phyloP scores from a whole-genome alignment of 805 yeast species.

The Kluyveromyces nonfermentans region DNA sequence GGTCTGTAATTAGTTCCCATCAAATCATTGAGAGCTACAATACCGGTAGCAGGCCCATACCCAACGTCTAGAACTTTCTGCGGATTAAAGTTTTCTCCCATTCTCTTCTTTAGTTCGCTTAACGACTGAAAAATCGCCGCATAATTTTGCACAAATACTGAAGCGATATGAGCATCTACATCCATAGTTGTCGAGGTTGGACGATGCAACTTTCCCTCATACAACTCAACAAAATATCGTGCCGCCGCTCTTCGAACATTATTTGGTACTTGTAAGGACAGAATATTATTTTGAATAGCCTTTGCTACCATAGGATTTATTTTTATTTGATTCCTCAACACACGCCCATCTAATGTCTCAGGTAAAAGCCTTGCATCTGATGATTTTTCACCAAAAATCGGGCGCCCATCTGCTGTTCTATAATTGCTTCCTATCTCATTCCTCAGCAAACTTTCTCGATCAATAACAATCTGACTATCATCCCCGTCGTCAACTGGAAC shows the following conservation, averaged over 20 bases:
- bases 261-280: slow-evolving; percentile 52
- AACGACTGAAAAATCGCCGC: slow-evolving; percentile 59
- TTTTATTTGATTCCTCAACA: slow-evolving; percentile 37
- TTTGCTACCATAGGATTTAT: slow-evolving; percentile 50
- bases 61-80: slow-evolving; percentile 66
- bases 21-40: slow-evolving; percentile 77
- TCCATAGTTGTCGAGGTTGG: slow-evolving; percentile 39
- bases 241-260: slow-evolving; percentile 56
- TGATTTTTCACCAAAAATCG: slow-evolving; percentile 12
- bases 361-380: slow-evolving; percentile 41
- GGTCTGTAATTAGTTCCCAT: slow-evolving; percentile 61
- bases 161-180: slow-evolving; percentile 74
- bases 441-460: slow-evolving; percentile 29
- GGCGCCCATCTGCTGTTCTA: slow-evolving; percentile 21
- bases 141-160: slow-evolving; percentile 73
- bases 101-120: slow-evolving; percentile 50
- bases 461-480: slow-evolving; percentile 21
- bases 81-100: slow-evolving; percentile 53
- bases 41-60: slow-evolving; percentile 87
- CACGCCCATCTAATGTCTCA: slow-evolving; percentile 48
- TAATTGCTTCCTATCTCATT: slow-evolving; percentile 22
- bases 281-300: slow-evolving; percentile 54
- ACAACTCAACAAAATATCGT: slow-evolving; percentile 40
- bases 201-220: slow-evolving; percentile 44
- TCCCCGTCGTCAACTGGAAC: slow-evolving; percentile 7